Evolutionary conservation across 768 basidiomycete genomes (phyloP).

Genomic region (Zangia roseola): DNA sequence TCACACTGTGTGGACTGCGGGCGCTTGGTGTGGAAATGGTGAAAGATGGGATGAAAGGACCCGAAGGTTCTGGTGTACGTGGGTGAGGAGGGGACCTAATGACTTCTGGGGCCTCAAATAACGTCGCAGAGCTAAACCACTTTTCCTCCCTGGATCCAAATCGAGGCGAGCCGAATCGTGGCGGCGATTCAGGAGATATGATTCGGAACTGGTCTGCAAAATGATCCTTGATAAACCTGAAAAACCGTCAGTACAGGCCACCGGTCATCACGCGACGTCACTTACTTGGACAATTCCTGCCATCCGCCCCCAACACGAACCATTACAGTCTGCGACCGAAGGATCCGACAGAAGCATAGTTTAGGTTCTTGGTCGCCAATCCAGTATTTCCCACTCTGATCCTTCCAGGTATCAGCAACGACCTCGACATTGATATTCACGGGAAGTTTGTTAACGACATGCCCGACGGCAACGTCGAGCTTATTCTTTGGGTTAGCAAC

Average conservation of each 20-base stretch:
- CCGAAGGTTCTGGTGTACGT: slow-evolving; percentile 66
- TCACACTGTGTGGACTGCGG: slow-evolving; percentile 44
- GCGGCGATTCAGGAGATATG: slow-evolving; percentile 60
- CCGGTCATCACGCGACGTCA: slow-evolving; percentile 9
- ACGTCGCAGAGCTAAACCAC: slow-evolving; percentile 80
- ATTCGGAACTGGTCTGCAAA: slow-evolving; percentile 82
- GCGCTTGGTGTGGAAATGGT: slow-evolving; percentile 51
- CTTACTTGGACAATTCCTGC: slow-evolving; percentile 87
- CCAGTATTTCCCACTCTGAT: slow-evolving; percentile 95
- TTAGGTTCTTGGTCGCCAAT: slow-evolving; percentile 90
- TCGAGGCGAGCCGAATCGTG: slow-evolving; percentile 41
- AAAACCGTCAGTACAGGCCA: slow-evolving; percentile 7
- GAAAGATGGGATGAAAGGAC: slow-evolving; percentile 62
- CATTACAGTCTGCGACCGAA: slow-evolving; percentile 93
- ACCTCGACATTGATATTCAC: slow-evolving; percentile 82
- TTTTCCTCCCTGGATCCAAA: slow-evolving; percentile 57
- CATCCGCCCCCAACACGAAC: slow-evolving; percentile 95
- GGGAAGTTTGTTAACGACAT: slow-evolving; percentile 85
- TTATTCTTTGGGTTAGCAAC: slow-evolving; percentile 88
- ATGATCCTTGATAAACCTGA: slow-evolving; percentile 82
- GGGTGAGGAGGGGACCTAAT: slow-evolving; percentile 41
- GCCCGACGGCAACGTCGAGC: slow-evolving; percentile 89
- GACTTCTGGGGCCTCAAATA: slow-evolving; percentile 55
- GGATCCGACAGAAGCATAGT: slow-evolving; percentile 87
- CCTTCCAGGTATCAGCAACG: slow-evolving; percentile 83